Percentiles rank a stretch among this genome's conserved stretches.
Evolutionary conservation across 257 asterid species (phyloP).

Genomic region (Phtheirospermum japonicum): DNA sequence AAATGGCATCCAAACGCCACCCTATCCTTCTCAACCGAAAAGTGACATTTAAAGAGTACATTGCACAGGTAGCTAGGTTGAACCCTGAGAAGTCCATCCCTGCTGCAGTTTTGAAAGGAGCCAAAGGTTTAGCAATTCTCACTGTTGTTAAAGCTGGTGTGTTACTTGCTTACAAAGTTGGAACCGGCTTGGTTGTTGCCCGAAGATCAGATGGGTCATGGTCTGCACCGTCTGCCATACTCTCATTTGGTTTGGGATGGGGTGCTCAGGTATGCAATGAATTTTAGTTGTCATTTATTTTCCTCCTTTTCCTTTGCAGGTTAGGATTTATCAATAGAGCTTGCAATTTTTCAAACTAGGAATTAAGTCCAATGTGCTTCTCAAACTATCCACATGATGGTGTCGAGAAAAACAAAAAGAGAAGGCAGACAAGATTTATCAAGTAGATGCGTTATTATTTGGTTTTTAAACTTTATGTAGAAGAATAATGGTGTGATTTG

Average conservation of each 20-base stretch:
- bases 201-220: conserved; percentile 94
- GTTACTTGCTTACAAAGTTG: conserved; percentile 79
- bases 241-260: conserved; percentile 95
- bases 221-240: conserved; percentile 98
- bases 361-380: conserved; percentile 6
- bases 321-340: not conserved
- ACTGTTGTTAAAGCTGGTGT: conserved; percentile 95
- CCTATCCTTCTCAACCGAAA: not conserved
- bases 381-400: not conserved
- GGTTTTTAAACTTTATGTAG: conserved; percentile 2
- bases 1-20: not conserved
- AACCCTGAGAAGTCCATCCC: conserved; percentile 97
- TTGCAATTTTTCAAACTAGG: not conserved
- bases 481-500: conserved; percentile 10
- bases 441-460: not conserved
- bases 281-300: conserved; percentile 7
- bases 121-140: conserved; percentile 89
- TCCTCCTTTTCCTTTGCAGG: not conserved
- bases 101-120: conserved; percentile 78
- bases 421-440: not conserved
- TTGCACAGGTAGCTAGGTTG: conserved; percentile 73
- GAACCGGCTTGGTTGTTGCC: conserved; percentile 91
- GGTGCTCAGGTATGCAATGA: conserved; percentile 79
- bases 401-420: not conserved
- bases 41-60: conserved; percentile 17